These are phyloP conservation scores for Apocynum venetum DNA, from an alignment of 257 asterid genomes.

Conservation along the genomic window DNA sequence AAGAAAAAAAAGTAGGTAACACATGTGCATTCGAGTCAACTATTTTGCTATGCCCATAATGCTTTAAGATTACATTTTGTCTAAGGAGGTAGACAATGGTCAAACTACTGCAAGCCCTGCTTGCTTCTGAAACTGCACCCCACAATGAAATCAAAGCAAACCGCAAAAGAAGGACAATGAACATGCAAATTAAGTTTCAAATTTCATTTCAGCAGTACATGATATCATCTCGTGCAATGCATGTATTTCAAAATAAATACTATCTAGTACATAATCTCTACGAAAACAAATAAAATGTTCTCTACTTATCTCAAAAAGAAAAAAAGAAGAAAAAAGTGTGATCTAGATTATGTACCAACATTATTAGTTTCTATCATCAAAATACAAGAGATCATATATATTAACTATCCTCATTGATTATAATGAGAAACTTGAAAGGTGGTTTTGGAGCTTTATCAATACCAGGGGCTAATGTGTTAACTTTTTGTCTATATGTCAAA, in stretches of 20 bases:
- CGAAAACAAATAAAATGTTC: background rate
- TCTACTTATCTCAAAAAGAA: no score
- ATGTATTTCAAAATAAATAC: background rate
- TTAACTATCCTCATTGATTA: no score
- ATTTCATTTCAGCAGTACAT: background rate
- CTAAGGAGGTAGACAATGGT: background rate
- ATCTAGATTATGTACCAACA: no score
- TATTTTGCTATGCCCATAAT: background rate
- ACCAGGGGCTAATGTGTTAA: no score
- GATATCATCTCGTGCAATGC: background rate
- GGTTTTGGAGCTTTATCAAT: no score
- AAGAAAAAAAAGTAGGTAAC: background rate
- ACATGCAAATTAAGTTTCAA: background rate
- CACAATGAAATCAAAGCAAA: background rate
- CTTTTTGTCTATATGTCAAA: no score
- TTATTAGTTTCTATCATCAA: no score
- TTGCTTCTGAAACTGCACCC: background rate
- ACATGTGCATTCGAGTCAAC: constrained; percentile 9
- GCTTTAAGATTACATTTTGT: constrained; percentile 2
- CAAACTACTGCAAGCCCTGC: background rate
- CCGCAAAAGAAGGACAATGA: constrained; percentile 2
- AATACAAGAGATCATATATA: no score
- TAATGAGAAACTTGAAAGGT: no score
- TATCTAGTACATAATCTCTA: background rate
- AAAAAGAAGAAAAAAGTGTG: no score